These are phyloP conservation scores for Melocanna baccifera DNA, from an alignment of 176 grass and related monocot genomes.

Conservation along the genomic window DNA sequence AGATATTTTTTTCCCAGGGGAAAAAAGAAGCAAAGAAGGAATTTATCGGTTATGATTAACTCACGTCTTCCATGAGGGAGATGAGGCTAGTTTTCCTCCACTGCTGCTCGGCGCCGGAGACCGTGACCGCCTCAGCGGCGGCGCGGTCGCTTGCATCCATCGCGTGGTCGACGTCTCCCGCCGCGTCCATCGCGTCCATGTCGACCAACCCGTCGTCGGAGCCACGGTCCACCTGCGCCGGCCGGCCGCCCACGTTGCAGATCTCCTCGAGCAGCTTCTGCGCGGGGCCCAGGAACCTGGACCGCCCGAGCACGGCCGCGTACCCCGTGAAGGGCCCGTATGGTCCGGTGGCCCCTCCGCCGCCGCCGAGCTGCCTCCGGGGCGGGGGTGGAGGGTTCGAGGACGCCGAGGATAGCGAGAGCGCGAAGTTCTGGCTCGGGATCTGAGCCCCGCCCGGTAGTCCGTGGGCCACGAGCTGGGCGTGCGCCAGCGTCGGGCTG, in stretches of 20 bases:
- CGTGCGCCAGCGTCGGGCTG: slow-evolving; percentile 43
- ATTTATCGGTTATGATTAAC: slow-evolving; percentile 3
- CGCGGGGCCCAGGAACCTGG: slow-evolving; percentile 79
- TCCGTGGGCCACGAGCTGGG: slow-evolving; percentile 34
- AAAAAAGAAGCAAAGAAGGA: not conserved
- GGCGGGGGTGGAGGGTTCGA: slow-evolving; percentile 39
- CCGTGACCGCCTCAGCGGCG: slow-evolving; percentile 35
- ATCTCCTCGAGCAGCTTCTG: slow-evolving; percentile 87
- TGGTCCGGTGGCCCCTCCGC: slow-evolving; percentile 38
- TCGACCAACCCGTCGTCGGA: slow-evolving; percentile 37
- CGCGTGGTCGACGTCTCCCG: slow-evolving; percentile 30
- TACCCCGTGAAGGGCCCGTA: slow-evolving; percentile 93
- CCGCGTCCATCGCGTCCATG: slow-evolving; percentile 36
- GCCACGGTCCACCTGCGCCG: slow-evolving; percentile 15
- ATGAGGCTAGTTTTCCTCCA: slow-evolving; percentile 97
- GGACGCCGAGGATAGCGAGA: slow-evolving; percentile 62
- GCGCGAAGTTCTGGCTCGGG: slow-evolving; percentile 59
- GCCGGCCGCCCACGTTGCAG: slow-evolving; percentile 66
- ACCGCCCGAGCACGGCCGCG: slow-evolving; percentile 68
- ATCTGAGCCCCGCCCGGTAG: slow-evolving; percentile 46
- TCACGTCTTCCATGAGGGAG: slow-evolving; percentile 91
- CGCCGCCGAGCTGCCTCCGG: slow-evolving; percentile 33
- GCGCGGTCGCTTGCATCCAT: slow-evolving; percentile 44
- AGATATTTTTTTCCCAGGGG: not conserved
- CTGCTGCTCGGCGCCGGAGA: slow-evolving; percentile 64